A percentile compares a stretch with the other conserved stretches of the same genome.
phyloP scores from a whole-genome alignment of 805 yeast species.

The Pichia eremophila region DNA sequence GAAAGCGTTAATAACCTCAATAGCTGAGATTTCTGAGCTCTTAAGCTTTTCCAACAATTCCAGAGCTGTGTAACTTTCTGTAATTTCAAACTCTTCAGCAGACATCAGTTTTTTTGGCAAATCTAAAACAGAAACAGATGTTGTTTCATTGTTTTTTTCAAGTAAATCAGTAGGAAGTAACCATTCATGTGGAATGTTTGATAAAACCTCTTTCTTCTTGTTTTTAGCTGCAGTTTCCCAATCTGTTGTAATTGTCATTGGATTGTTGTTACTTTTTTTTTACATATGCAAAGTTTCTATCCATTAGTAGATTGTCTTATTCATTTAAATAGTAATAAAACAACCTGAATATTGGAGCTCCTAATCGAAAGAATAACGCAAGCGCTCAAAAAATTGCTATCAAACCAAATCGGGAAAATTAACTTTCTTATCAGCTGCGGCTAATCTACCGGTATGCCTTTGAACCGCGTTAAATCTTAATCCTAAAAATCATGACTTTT shows the following conservation, averaged over 20 bases:
- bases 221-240: neutral
- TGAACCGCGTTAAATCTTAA: too few species aligned
- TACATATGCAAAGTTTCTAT: too few species aligned
- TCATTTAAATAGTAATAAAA: too few species aligned
- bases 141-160: neutral
- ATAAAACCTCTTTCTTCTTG: neutral
- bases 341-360: too few species aligned
- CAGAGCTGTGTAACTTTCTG: constrained; percentile 23
- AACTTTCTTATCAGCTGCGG: too few species aligned
- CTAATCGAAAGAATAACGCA: too few species aligned
- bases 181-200: neutral
- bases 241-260: neutral
- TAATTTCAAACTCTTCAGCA: neutral
- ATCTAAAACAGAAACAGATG: neutral
- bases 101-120: neutral
- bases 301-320: too few species aligned
- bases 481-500: too few species aligned
- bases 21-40: constrained; percentile 37
- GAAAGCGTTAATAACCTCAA: constrained; percentile 47
- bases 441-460: too few species aligned
- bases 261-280: too few species aligned
- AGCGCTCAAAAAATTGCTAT: too few species aligned
- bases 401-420: too few species aligned
- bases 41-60: constrained; percentile 35
- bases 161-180: neutral